Conservation (phyloP, 768 basidiomycete species). For the Boletales sp. region DNA sequence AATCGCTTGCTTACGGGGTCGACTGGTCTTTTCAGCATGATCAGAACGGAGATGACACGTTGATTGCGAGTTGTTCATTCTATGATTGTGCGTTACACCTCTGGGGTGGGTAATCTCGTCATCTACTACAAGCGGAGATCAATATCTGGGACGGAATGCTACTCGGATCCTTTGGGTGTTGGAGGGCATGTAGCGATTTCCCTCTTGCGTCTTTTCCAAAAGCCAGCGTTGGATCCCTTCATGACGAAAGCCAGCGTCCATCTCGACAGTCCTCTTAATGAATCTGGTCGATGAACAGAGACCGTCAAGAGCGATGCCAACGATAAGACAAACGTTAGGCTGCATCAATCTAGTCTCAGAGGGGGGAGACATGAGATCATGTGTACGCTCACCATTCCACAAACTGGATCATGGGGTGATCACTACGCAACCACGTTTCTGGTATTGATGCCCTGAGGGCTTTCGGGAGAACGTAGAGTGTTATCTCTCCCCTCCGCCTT, state of each 20-base stretch:
- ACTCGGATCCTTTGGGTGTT: slow-evolving; percentile 1
- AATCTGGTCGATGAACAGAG: slow-evolving; percentile 56
- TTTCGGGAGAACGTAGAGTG: slow-evolving; percentile 71
- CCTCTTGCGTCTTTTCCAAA: slow-evolving; percentile 42
- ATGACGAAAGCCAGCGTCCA: slow-evolving; percentile 69
- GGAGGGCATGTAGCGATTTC: slow-evolving; percentile 11
- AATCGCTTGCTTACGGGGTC: slow-evolving; percentile 85
- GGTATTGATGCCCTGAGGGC: slow-evolving; percentile 66
- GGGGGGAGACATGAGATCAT: background rate
- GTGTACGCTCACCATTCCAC: slow-evolving; percentile 50
- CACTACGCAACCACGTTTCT: slow-evolving; percentile 46
- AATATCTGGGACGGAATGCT: background rate
- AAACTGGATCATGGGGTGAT: slow-evolving; percentile 36
- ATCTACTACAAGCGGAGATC: too few relatives aligned
- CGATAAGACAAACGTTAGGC: slow-evolving; percentile 58
- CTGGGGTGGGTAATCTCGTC: slow-evolving; percentile 59
- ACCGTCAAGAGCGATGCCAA: slow-evolving; percentile 63
- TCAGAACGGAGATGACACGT: slow-evolving; percentile 34
- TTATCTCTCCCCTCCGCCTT: slow-evolving; percentile 70
- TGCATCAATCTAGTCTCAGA: slow-evolving; percentile 27
- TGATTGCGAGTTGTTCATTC: slow-evolving; percentile 90
- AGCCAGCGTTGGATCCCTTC: slow-evolving; percentile 53
- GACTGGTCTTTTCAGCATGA: slow-evolving; percentile 71
- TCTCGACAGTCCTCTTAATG: slow-evolving; percentile 67
- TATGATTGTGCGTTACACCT: slow-evolving; percentile 85